Evolutionary conservation across 495 filamentous ascomycete genomes (phyloP), one percentile per base, ranked within the genome.

Genomic region (Echria macrotheca): DNA sequence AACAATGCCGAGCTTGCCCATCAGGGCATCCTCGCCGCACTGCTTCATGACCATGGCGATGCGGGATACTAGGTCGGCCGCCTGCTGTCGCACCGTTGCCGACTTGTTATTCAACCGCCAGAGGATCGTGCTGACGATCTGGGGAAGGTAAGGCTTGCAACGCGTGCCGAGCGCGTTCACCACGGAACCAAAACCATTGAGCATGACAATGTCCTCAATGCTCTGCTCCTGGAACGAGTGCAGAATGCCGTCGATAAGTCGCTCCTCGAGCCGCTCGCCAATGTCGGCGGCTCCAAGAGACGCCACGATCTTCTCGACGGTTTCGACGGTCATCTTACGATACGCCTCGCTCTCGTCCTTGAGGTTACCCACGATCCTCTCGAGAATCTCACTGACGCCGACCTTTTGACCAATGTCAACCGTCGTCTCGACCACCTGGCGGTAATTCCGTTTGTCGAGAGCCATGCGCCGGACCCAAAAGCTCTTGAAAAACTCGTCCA

Each of bases 381-480:
- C 90, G 10, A 96, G 73, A 52, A 99, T 96, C 73, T 97, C 91
- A 50, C 90, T 86, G 35, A 87, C 89, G 10, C 94, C 94, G 26
- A 96, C 91, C 69, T 97, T 99, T 61, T 97, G 90, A 48, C 90
- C 90, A 15, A 99, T 80, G 57, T 99, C 94, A 26, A 99, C 91
- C 1, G 94, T 97, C 2, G 94, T 99, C 55, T 97, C 91, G 11
- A 99, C 91, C 11, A 99, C 94, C 65, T 96, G 91, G 52, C 89
- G 79, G 61, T 96, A 97, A 66, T 96, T 99, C 49, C 94, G 80
- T 66, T 95, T 91, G 66, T 99, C 94, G 17, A 97, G 71, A 8
- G 94, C 94, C 87, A 97, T 96, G 32, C 94, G 81, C 31, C 93
- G 75, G 31, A 96, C 90, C 94, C 94, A 99, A 73, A 99, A 99